A percentile compares a stretch with the other conserved stretches of the same genome.
phyloP scores from a whole-genome alignment of 1,284 basidiomycete species.

The Heterobasidion annosum region DNA sequence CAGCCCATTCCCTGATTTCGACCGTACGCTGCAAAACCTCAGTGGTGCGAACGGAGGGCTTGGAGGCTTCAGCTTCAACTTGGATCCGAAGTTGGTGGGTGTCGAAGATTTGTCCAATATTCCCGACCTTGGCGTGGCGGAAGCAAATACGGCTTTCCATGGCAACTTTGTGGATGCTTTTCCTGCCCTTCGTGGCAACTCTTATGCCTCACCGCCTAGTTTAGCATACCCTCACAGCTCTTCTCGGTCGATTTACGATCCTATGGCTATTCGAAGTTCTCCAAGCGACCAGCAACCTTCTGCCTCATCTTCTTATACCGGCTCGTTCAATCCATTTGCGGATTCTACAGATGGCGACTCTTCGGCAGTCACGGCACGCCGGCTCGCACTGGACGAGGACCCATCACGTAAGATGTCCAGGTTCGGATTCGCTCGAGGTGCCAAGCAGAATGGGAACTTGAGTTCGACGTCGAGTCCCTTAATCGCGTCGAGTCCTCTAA shows the following conservation, averaged over 20 bases:
- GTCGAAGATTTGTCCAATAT: conserved; percentile 30
- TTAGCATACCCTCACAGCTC: conserved; percentile 37
- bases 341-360: conserved; percentile 30
- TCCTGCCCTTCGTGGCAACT: conserved; percentile 39
- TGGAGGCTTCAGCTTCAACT: conserved; percentile 73
- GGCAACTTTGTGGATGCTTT: conserved; percentile 61
- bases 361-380: conserved; percentile 11
- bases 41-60: conserved; percentile 44
- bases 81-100: conserved; percentile 65
- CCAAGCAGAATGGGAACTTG: conserved; percentile 26
- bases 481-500: conserved; percentile 48
- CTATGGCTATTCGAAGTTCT: conserved; percentile 26
- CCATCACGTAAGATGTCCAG: conserved; percentile 60
- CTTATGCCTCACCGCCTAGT: conserved; percentile 38
- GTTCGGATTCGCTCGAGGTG: conserved; percentile 76
- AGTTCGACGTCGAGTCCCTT: conserved; percentile 56
- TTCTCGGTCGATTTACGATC: conserved; percentile 45
- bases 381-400: conserved; percentile 50
- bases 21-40: conserved; percentile 66
- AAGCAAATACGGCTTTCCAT: conserved; percentile 43
- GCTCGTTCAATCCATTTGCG: conserved; percentile 74
- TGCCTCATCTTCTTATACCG: conserved; percentile 46
- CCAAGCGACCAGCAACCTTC: conserved; percentile 36
- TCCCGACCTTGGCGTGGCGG: conserved; percentile 41
- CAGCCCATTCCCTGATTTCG: conserved; percentile 87